Conservation (phyloP, 2,329 filamentous ascomycete genomes). For the Pseudocercospora musae region DNA sequence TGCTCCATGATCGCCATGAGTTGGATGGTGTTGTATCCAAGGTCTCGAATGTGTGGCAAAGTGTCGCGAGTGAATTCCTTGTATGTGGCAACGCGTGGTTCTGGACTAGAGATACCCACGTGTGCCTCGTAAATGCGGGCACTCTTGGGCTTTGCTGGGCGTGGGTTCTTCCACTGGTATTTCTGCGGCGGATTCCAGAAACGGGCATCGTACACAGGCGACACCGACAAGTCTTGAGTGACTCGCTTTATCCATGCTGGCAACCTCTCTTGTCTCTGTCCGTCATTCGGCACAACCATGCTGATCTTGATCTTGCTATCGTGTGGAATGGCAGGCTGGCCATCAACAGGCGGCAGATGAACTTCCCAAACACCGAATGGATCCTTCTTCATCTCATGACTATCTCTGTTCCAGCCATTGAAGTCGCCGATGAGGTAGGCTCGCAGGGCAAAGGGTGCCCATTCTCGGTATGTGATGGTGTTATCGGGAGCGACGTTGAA, state of each 20-base stretch:
- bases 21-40: constrained; percentile 97
- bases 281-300: constrained; percentile 72
- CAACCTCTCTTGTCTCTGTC: constrained; percentile 74
- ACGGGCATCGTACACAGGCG: constrained; percentile 86
- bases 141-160: constrained; percentile 79
- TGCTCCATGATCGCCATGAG: constrained; percentile 99
- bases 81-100: constrained; percentile 85
- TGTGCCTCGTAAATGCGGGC: constrained; percentile 98
- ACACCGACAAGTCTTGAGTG: constrained; percentile 85
- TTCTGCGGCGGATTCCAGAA: constrained; percentile 95
- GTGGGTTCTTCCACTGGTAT: constrained; percentile 79
- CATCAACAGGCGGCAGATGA: constrained; percentile 69
- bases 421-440: constrained; percentile 93
- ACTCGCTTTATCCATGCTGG: constrained; percentile 98
- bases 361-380: constrained; percentile 85
- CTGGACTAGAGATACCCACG: constrained; percentile 91
- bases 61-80: constrained; percentile 95
- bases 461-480: constrained; percentile 89
- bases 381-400: constrained; percentile 84
- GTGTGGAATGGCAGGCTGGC: constrained; percentile 77
- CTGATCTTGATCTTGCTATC: constrained; percentile 95
- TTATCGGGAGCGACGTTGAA: constrained; percentile 77
- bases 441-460: constrained; percentile 84
- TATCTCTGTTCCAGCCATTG: constrained; percentile 83
- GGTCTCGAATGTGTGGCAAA: constrained; percentile 80